Evolutionary conservation across 1,284 basidiomycete genomes (phyloP), one percentile per base, ranked within the genome.

Genomic region (Nidula niveotomentosa): DNA sequence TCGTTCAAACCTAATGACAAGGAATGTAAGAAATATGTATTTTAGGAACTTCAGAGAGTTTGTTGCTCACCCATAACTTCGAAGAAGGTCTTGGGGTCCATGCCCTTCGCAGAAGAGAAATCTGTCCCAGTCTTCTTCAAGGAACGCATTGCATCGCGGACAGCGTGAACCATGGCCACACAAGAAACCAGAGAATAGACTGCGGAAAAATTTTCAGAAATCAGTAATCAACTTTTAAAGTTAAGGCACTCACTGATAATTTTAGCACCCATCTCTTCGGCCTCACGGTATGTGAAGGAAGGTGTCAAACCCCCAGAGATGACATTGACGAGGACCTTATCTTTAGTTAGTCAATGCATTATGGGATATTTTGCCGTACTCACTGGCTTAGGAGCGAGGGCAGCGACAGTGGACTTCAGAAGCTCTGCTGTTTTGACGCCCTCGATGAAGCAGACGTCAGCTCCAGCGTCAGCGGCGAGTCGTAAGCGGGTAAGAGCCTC

Each of bases 371-470:
- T 41, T 15, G 37, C 2, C 35, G 10, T 33, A 62, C 72, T 56
- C 53, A 82, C 86, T 0, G 89, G 89, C 61, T 86, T 88, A 5
- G 89, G 88, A 6, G 84, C 80, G 35, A 93, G 71, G 3, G 83
- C 85, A 37, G 76, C 74, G 51, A 91, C 84, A 1, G 89, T 89
- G 2, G 73, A 72, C 60, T 79, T 75, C 33, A 91, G 78, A 39
- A 90, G 79, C 52, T 87, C 83, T 52, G 85, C 78, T 8, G 81
- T 87, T 68, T 82, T 82, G 44, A 91, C 88, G 52, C 90, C 91
- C 71, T 93, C 91, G 51, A 93, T 90, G 73, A 93, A 93, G 68
- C 88, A 91, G 18, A 91, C 89, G 63, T 93, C 91, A 1, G 91
- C 91, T 36, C 91, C 91, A 4, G 82, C 86, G 54, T 84, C 85